A percentile compares a stretch with the other conserved stretches of the same genome.
These are phyloP conservation scores for Uronychia setigera DNA, from an alignment of 73 alveolate species.

Conservation along the genomic window DNA sequence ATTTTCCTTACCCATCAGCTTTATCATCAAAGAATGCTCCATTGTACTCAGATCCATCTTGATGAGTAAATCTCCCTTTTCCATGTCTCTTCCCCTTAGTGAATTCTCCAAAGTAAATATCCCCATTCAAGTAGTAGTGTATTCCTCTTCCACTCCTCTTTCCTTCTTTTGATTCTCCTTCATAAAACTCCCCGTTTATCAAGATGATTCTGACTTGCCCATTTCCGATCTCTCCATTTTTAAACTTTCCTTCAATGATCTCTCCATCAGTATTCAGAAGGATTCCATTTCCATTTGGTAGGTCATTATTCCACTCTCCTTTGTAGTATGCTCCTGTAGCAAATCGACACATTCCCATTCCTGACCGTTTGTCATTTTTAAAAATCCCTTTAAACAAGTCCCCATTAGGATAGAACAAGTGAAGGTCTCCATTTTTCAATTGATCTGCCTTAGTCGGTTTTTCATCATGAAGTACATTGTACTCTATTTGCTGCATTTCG, in stretches of 20 bases:
- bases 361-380: background rate
- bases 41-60: constrained; percentile 26
- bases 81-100: constrained; percentile 68
- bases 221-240: constrained; percentile 20
- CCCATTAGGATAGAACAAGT: background rate
- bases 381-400: background rate
- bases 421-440: background rate
- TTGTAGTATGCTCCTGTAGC: constrained; percentile 18
- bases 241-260: constrained; percentile 35
- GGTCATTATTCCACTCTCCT: constrained; percentile 53
- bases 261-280: constrained; percentile 15
- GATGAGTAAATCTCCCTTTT: constrained; percentile 3
- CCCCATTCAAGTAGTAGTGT: constrained; percentile 58
- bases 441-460: no score
- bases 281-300: constrained; percentile 38
- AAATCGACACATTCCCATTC: background rate
- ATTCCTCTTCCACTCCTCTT: constrained; percentile 74
- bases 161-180: constrained; percentile 65
- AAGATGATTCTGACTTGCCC: constrained; percentile 31
- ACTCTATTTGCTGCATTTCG: background rate
- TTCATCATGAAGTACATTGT: no score
- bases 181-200: constrained; percentile 69
- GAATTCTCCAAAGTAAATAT: constrained; percentile 73
- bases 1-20: constrained; percentile 68
- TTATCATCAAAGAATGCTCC: constrained; percentile 63